Conservation (phyloP, 139 green algal genomes). For the Eudorina sp. region DNA sequence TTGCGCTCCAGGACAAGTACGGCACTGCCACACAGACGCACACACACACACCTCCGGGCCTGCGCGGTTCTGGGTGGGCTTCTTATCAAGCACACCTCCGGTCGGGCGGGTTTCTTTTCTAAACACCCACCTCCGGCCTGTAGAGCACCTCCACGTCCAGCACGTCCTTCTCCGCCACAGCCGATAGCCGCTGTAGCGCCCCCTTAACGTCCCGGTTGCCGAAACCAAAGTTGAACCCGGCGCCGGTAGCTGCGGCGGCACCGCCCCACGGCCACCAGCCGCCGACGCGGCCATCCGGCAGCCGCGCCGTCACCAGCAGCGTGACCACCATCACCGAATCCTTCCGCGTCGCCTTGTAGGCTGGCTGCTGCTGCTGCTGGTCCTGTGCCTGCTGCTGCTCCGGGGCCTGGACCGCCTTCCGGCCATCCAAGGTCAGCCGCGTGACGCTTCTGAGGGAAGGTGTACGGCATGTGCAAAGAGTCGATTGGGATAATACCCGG, state of each 20-base stretch:
- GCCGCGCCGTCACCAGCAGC: not conserved
- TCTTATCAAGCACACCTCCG: too few relatives aligned
- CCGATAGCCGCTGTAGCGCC: not conserved
- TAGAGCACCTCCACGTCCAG: conserved; percentile 12
- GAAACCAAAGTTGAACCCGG: not conserved
- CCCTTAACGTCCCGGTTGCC: not conserved
- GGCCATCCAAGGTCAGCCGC: not conserved
- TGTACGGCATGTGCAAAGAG: too few relatives aligned
- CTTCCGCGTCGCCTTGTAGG: not conserved
- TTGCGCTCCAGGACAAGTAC: too few relatives aligned
- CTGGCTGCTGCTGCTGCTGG: not conserved
- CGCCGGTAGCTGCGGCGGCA: too few relatives aligned
- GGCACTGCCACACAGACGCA: too few relatives aligned
- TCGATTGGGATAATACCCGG: too few relatives aligned
- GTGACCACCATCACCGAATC: conserved; percentile 7
- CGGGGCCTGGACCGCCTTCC: not conserved
- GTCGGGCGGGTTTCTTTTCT: too few relatives aligned
- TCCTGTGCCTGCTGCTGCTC: too few relatives aligned
- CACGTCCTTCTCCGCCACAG: not conserved
- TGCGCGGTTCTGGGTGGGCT: too few relatives aligned
- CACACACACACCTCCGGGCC: too few relatives aligned
- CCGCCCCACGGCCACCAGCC: too few relatives aligned
- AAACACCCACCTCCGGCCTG: not conserved
- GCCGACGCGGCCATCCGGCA: too few relatives aligned
- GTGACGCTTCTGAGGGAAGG: not conserved